Percentiles rank a stretch among this genome's conserved stretches.
These are phyloP conservation scores for Cymbopogon flexuosus DNA, from an alignment of 202 grass and related monocot genomes.

Conservation along the genomic window DNA sequence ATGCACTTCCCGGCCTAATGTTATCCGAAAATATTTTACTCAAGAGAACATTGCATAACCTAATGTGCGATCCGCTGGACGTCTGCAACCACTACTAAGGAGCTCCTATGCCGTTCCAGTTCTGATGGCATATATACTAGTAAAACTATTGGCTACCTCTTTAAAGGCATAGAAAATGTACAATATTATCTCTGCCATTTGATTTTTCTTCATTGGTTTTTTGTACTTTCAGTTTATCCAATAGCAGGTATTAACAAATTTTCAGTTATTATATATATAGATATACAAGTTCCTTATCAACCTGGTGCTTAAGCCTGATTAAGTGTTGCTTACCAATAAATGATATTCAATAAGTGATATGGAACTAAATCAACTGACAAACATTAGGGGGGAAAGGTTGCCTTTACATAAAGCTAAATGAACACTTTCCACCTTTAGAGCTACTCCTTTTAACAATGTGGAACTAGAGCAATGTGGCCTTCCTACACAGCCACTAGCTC, in stretches of 20 bases:
- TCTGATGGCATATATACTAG: conserved; percentile 8
- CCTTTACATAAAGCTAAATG: conserved; percentile 42
- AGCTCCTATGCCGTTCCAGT: conserved; percentile 1
- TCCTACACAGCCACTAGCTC: conserved; percentile 40
- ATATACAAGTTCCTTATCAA: background rate
- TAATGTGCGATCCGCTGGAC: background rate
- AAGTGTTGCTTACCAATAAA: conserved; percentile 8
- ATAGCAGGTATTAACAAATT: background rate
- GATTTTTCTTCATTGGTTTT: background rate
- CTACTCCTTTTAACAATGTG: conserved; percentile 35
- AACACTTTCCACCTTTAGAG: conserved; percentile 35
- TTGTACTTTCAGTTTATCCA: conserved; percentile 1
- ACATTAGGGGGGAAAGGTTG: background rate
- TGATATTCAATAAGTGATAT: conserved; percentile 11
- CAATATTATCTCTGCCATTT: background rate
- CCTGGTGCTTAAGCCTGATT: conserved; percentile 7
- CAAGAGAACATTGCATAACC: conserved; percentile 13
- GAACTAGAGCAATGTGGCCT: conserved; percentile 29
- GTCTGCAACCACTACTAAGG: background rate
- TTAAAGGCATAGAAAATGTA: background rate
- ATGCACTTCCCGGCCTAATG: conserved; percentile 23
- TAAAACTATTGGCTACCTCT: background rate
- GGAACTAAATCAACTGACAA: conserved; percentile 26
- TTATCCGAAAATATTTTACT: conserved; percentile 27
- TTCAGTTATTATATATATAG: background rate